Percentiles rank a stretch among this genome's conserved stretches.
Evolutionary conservation across 2,329 filamentous ascomycete species (phyloP).

Genomic region (Pseudocercospora cruenta): DNA sequence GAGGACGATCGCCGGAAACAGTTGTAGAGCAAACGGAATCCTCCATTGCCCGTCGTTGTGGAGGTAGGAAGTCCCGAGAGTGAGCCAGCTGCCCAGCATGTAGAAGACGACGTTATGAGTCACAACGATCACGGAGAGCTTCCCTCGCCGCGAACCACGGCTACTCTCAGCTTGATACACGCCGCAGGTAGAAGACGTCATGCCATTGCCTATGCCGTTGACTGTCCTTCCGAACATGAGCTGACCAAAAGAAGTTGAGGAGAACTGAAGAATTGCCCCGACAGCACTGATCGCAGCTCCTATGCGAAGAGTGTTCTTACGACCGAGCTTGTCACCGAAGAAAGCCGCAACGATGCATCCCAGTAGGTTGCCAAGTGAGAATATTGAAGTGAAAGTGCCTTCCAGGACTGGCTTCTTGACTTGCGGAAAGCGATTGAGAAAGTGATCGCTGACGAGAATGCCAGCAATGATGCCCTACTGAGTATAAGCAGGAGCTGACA

Average conservation of each 20-base stretch:
- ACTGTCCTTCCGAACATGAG: slow-evolving; percentile 50
- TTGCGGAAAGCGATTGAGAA: slow-evolving; percentile 15
- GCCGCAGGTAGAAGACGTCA: slow-evolving; percentile 47
- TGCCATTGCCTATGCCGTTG: slow-evolving; percentile 47
- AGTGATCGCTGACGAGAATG: slow-evolving; percentile 16
- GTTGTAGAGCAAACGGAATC: slow-evolving; percentile 43
- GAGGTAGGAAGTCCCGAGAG: slow-evolving; percentile 47
- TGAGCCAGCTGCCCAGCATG: slow-evolving; percentile 50
- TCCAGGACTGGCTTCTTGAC: slow-evolving; percentile 15
- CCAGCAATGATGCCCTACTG: slow-evolving; percentile 20
- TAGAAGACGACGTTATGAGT: slow-evolving; percentile 50
- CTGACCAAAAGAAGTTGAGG: slow-evolving; percentile 47
- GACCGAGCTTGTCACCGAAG: slow-evolving; percentile 49
- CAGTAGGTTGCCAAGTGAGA: slow-evolving; percentile 18
- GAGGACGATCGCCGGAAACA: slow-evolving; percentile 36
- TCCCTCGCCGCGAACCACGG: slow-evolving; percentile 39
- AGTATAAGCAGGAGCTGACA: background rate
- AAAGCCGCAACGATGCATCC: slow-evolving; percentile 28
- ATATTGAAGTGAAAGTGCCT: slow-evolving; percentile 20
- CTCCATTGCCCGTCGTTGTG: slow-evolving; percentile 45
- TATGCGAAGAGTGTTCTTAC: slow-evolving; percentile 48
- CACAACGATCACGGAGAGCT: slow-evolving; percentile 38
- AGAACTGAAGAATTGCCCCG: slow-evolving; percentile 49
- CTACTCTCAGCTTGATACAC: slow-evolving; percentile 49
- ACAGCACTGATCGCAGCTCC: slow-evolving; percentile 45